phyloP scores from a whole-genome alignment of 257 asterid species.

The Plantago elongata region DNA sequence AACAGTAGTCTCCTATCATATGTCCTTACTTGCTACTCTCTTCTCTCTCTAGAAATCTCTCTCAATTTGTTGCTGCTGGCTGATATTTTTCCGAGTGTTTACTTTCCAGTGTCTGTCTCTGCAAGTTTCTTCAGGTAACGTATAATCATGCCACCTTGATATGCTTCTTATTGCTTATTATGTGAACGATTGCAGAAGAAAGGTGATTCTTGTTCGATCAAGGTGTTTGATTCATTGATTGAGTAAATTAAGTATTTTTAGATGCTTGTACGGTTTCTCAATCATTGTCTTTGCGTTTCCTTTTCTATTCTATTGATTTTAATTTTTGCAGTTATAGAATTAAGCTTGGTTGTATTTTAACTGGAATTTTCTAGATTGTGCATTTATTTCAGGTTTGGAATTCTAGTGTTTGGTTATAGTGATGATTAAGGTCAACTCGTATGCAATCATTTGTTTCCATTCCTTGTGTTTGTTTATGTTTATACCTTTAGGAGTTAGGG shows the following conservation, averaged over 20 bases:
- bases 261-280: conserved; percentile 10
- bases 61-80: conserved; percentile 16
- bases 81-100: conserved; percentile 2
- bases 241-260: neutral
- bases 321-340: conserved; percentile 11
- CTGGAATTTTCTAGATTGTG: neutral
- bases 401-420: neutral
- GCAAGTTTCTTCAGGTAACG: conserved; percentile 42
- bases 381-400: neutral
- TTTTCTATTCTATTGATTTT: neutral
- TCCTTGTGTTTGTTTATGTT: no score
- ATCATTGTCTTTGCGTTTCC: conserved; percentile 1
- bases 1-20: conserved; percentile 16
- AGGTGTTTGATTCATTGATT: conserved; percentile 7
- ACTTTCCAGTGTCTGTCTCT: neutral
- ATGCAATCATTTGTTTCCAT: conserved; percentile 6
- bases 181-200: neutral
- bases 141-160: conserved; percentile 7
- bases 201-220: neutral
- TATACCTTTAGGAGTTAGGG: neutral
- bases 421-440: neutral
- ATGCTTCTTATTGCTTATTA: conserved; percentile 5
- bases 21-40: conserved; percentile 4
- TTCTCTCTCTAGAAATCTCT: conserved; percentile 19
- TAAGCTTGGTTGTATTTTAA: neutral